phyloP scores from a whole-genome alignment of 345 rosid genomes.

The Tarenaya hassleriana region DNA sequence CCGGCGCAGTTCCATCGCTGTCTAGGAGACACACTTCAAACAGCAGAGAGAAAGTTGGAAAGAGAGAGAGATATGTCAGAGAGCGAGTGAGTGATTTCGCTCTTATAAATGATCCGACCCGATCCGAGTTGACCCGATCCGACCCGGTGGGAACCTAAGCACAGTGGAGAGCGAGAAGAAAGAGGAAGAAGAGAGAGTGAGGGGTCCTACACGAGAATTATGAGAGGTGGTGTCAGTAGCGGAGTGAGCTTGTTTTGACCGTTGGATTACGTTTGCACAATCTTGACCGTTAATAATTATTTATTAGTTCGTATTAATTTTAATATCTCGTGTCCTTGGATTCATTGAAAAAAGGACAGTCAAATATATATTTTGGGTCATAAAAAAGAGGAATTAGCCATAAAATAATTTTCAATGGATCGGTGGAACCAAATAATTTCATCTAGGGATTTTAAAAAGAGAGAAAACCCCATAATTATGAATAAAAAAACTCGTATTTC shows the following conservation, averaged over 20 bases:
- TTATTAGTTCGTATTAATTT: neutral
- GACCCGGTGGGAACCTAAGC: slow-evolving; percentile 31
- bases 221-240: slow-evolving; percentile 15
- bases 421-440: too few species aligned
- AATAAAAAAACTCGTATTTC: too few species aligned
- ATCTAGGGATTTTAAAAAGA: too few species aligned
- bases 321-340: neutral
- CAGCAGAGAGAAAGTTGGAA: slow-evolving; percentile 13
- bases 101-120: slow-evolving; percentile 38
- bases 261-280: slow-evolving; percentile 6
- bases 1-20: slow-evolving; percentile 22
- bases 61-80: slow-evolving; percentile 12
- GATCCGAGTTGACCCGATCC: too few species aligned
- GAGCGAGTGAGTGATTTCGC: neutral
- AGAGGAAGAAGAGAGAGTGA: neutral
- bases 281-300: slow-evolving; percentile 9
- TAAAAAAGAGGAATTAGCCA: too few species aligned
- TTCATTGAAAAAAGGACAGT: too few species aligned
- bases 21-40: slow-evolving; percentile 11
- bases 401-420: too few species aligned
- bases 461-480: too few species aligned
- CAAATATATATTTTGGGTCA: too few species aligned
- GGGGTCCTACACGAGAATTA: slow-evolving; percentile 15
- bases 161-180: slow-evolving; percentile 24
- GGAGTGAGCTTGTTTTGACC: neutral